phyloP scores from a whole-genome alignment of 2,329 filamentous ascomycete genomes.

The Bipolaris zeicola region DNA sequence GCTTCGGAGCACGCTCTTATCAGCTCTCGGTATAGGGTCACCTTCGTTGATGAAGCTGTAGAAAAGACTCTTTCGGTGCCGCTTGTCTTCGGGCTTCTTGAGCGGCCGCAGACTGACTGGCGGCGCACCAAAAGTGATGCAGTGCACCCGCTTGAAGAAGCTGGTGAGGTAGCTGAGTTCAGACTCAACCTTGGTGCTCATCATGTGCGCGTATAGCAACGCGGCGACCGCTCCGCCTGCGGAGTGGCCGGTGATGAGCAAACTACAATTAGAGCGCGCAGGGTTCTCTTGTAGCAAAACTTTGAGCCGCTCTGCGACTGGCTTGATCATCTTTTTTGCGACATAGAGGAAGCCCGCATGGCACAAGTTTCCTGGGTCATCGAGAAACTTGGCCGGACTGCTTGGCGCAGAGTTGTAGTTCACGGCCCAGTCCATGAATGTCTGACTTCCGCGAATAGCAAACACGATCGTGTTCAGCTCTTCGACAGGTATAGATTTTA shows the following conservation, averaged over 20 bases:
- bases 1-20: slow-evolving; percentile 75
- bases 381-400: slow-evolving; percentile 71
- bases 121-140: slow-evolving; percentile 83
- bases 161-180: slow-evolving; percentile 72
- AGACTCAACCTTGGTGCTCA: slow-evolving; percentile 65
- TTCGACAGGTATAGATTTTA: slow-evolving; percentile 80
- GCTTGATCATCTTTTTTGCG: slow-evolving; percentile 74
- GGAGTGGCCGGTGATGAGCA: slow-evolving; percentile 85
- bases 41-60: slow-evolving; percentile 84
- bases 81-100: slow-evolving; percentile 56
- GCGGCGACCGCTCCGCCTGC: slow-evolving; percentile 84
- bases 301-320: slow-evolving; percentile 72
- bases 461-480: slow-evolving; percentile 80
- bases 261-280: slow-evolving; percentile 65
- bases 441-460: slow-evolving; percentile 79
- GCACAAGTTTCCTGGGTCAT: slow-evolving; percentile 77
- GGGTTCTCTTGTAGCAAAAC: slow-evolving; percentile 75
- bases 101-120: slow-evolving; percentile 76
- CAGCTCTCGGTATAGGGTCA: slow-evolving; percentile 77
- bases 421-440: slow-evolving; percentile 84
- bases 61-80: slow-evolving; percentile 71
- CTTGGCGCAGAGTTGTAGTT: slow-evolving; percentile 75
- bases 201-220: slow-evolving; percentile 82
- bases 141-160: slow-evolving; percentile 79
- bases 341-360: slow-evolving; percentile 81